Conservation (phyloP, 2,329 filamentous ascomycete species). For the Fusarium algeriense region DNA sequence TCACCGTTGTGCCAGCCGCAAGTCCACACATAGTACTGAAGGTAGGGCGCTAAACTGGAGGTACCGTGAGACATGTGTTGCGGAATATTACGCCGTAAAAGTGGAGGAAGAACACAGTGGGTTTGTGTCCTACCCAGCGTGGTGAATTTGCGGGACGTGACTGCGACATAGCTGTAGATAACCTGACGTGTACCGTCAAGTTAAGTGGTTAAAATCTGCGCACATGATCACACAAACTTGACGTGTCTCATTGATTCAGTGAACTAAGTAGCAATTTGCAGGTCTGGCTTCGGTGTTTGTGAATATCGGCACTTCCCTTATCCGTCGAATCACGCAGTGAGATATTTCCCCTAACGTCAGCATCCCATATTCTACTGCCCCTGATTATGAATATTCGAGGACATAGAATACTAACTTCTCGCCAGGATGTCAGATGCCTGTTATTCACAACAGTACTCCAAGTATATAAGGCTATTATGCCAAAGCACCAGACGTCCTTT, state of each 20-base stretch:
- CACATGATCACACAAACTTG: accelerated
- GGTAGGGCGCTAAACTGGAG: background rate
- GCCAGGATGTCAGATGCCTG: too few species aligned
- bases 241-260: background rate
- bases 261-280: too few species aligned
- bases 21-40: background rate
- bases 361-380: too few species aligned
- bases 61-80: background rate
- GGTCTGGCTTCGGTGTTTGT: too few species aligned
- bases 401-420: too few species aligned
- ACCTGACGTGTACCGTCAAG: accelerated
- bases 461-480: background rate
- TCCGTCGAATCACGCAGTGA: too few species aligned
- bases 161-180: too few species aligned
- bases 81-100: background rate
- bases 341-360: accelerated
- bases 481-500: accelerated
- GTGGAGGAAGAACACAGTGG: background rate
- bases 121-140: background rate
- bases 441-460: background rate
- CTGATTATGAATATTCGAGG: too few species aligned
- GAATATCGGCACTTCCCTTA: too few species aligned
- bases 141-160: background rate
- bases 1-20: background rate
- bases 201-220: too few species aligned